Evolutionary conservation across 352 stramenopile genomes (phyloP), one percentile per base, ranked within the genome.

Genomic region (Ophiocytium majus): DNA sequence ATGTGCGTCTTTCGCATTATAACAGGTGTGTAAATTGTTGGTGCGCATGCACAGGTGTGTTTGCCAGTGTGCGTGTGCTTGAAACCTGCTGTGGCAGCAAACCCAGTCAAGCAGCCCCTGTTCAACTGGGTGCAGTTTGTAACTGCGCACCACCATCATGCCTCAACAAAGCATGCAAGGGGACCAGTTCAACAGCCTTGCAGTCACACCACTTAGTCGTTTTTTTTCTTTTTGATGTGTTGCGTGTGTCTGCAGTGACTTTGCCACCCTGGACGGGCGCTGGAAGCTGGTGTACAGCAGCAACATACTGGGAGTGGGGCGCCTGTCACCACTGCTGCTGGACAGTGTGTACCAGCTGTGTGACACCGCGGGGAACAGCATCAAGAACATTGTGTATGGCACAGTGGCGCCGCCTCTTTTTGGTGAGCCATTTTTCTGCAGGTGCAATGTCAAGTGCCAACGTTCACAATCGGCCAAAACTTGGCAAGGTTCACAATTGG

Each of bases 231-330:
- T 17, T 31, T 49, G 23, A 9, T 37, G 1, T 37, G n/a, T 63
- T 79, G 32, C 50, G 50, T 78, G 1, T 35, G 37, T 0, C 10
- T 32, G 23, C 57, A 86, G 84, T 35, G 84, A 88, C 36, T 63
- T 88, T 63, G 63, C 31, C 0, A 88, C 81, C 49, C 79, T 88
- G 71, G 84, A 88, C 37, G 84, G 84, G 0, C 84, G 84, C 1
- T 88, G 84, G 84, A 83, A 82, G 71, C 84, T 88, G 32, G 31
- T 88, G 33, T 88, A 85, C 84, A 88, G 79, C 81, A 88, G 50
- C 84, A 88, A 88, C 75, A 49, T 88, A 28, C n/a, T 86, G 31
- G 84, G 84, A 0, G 74, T 85, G 34, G 75, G 84, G 31, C 86
- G 79, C 34, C 50, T 85, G 1, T 88, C 84, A 43, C 84, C 84